Conservation (phyloP, 805 yeast genomes). For the Sugiyamaella marilandica region DNA sequence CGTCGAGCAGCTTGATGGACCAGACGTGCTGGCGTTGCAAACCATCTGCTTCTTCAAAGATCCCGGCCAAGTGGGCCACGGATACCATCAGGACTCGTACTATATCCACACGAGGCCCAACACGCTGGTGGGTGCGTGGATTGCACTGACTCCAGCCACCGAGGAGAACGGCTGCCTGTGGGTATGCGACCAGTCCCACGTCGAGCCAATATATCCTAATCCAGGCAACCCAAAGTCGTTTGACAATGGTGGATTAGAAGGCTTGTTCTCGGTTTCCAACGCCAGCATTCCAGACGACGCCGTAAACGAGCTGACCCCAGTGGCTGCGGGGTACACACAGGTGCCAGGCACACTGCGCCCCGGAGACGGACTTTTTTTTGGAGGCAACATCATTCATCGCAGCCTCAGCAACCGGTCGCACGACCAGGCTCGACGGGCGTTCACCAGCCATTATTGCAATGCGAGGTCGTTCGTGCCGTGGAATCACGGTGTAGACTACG, state of each 20-base stretch:
- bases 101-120: neutral
- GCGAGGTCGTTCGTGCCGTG: neutral
- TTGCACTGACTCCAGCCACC: constrained; percentile 1
- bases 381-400: neutral
- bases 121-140: neutral
- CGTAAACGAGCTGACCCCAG: neutral
- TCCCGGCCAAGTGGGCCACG: constrained; percentile 1
- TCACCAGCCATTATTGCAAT: neutral
- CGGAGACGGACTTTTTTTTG: neutral
- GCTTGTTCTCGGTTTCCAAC: neutral
- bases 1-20: neutral
- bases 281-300: neutral
- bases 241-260: neutral
- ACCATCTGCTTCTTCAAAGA: constrained; percentile 2
- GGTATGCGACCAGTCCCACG: neutral
- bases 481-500: neutral
- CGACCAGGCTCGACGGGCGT: neutral
- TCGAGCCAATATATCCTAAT: neutral
- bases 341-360: neutral
- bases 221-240: neutral
- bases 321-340: neutral
- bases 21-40: neutral
- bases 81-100: constrained; percentile 1
- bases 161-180: constrained; percentile 1
- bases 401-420: neutral